Evolutionary conservation across 495 filamentous ascomycete genomes (phyloP).

Genomic region (Terfezia claveryi): DNA sequence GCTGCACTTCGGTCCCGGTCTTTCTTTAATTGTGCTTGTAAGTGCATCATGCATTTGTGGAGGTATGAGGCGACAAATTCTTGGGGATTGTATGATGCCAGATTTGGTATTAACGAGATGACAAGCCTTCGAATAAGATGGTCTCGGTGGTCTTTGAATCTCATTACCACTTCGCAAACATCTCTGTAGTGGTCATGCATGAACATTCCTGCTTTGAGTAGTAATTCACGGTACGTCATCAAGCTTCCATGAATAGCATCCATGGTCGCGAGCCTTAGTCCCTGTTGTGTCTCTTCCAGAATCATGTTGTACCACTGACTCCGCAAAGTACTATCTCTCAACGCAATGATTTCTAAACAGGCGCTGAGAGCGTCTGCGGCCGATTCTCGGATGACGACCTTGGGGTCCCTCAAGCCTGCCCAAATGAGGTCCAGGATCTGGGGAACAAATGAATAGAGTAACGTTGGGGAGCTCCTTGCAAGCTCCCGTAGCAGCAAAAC

Average conservation of each 20-base stretch:
- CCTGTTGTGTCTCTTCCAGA: constrained; percentile 55
- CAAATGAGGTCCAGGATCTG: constrained; percentile 86
- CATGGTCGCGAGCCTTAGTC: constrained; percentile 53
- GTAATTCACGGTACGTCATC: constrained; percentile 70
- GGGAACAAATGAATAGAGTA: constrained; percentile 77
- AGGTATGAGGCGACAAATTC: constrained; percentile 68
- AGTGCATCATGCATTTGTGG: constrained; percentile 89
- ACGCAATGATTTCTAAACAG: constrained; percentile 80
- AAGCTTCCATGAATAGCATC: constrained; percentile 84
- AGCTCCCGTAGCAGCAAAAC: constrained; percentile 79
- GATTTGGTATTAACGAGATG: constrained; percentile 66
- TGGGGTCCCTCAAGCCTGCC: constrained; percentile 74
- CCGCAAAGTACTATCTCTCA: constrained; percentile 66
- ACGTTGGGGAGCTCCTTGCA: constrained; percentile 69
- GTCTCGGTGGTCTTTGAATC: constrained; percentile 79
- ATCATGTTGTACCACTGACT: constrained; percentile 72
- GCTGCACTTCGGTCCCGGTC: constrained; percentile 81
- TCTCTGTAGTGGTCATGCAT: constrained; percentile 80
- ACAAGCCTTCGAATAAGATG: constrained; percentile 67
- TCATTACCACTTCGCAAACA: constrained; percentile 73
- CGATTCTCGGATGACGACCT: constrained; percentile 75
- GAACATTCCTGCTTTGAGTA: constrained; percentile 90
- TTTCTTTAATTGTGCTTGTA: constrained; percentile 86
- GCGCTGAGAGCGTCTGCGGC: constrained; percentile 76
- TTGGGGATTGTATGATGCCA: constrained; percentile 77